A percentile compares a stretch with the other conserved stretches of the same genome.
Evolutionary conservation across 2,329 filamentous ascomycete genomes (phyloP).

Genomic region (Ceratocystis papillata): DNA sequence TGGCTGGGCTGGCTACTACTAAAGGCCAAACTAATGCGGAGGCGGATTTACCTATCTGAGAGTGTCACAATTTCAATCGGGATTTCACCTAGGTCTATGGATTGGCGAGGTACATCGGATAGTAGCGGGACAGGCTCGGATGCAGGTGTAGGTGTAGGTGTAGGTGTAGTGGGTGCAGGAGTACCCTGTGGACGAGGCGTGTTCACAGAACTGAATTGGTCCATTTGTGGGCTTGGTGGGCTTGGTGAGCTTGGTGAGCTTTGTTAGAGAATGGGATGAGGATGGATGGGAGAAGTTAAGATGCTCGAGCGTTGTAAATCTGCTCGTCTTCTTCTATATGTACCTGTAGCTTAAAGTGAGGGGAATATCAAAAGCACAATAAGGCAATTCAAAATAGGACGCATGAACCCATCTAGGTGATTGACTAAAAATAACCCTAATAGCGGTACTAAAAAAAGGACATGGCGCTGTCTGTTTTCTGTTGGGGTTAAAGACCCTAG

Average conservation of each 20-base stretch:
- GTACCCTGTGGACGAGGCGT: background rate
- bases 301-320: background rate
- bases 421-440: constrained; percentile 10
- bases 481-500: too few relatives aligned
- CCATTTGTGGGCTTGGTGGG: background rate
- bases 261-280: background rate
- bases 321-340: background rate
- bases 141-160: too few relatives aligned
- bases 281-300: background rate
- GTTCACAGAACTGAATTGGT: background rate
- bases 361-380: constrained; percentile 1
- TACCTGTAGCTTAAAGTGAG: background rate
- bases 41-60: constrained; percentile 59
- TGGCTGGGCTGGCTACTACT: background rate
- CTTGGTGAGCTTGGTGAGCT: too few relatives aligned
- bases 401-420: background rate
- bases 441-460: background rate
- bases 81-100: constrained; percentile 73
- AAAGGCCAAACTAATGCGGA: constrained; percentile 2
- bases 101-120: constrained; percentile 42
- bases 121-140: constrained; percentile 26
- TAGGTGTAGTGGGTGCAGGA: background rate
- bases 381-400: background rate
- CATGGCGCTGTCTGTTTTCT: too few relatives aligned
- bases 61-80: constrained; percentile 88